Base-by-base conservation (phyloP, 2,329 filamentous ascomycete genomes). In the Penicillium rolfsii region DNA sequence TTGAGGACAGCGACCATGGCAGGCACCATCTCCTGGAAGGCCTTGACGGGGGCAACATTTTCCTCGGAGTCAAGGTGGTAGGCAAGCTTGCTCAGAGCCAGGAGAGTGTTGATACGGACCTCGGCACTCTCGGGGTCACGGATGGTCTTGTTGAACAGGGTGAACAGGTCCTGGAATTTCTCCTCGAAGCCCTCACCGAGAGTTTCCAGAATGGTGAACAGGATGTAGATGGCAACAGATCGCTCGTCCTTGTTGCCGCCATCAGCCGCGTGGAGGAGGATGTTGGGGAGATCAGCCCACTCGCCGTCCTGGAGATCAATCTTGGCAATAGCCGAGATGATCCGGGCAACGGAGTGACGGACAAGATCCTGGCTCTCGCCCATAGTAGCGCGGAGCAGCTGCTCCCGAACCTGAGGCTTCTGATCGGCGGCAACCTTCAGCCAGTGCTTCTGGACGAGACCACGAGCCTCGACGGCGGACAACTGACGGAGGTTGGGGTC, bases 101-200 rank as follows among this genome's bases (percentile, higher is more conserved):
- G 87, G 79, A 97, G 89, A 35, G 95, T 96, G 83, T 97, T 98
- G 81, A 97, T 88, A 71, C 93, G 89, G 59, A 99, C 95, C 76
- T 97, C 92, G 64, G 90, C 86, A 77, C 93, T 97, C 79, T 96
- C 89, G 1, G 91, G 88, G 73, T 98, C 95, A 71, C 90, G 88
- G 72, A 99, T 95, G 52, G 93, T 96, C 76, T 89, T 89, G 77
- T 84, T 83, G 81, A 98, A 97, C 28, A 98, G 84, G 71, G 85
- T 84, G 72, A 98, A 91, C 62, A 98, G 86, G 73, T 91, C 88
- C 61, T 84, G 79, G 70, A 92, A 87, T 78, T 95, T 91, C 72
- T 93, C 90, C 70, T 87, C 87, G 78, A 97, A 96, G 68, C 89
- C 85, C 67, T 93, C 89, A 22, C 92, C 92, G 68, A 96, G 89